Percentiles rank a stretch among this genome's conserved stretches.
phyloP scores from a whole-genome alignment of 2,329 filamentous ascomycete genomes.

The Zymoseptoria tritici region DNA sequence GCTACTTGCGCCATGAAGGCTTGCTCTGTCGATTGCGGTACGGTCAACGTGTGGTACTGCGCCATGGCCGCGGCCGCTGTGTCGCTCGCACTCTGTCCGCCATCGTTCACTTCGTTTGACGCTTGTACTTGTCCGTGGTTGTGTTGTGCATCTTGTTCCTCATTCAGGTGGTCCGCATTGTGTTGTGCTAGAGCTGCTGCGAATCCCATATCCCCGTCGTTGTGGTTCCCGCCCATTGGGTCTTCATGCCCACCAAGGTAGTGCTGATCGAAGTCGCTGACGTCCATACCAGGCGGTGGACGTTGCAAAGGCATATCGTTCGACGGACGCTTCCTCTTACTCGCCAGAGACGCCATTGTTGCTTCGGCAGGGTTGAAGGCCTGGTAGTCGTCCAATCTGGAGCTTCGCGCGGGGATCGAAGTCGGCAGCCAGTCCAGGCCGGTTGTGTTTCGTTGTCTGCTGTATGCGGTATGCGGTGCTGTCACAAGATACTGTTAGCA shows the following conservation, averaged over 20 bases:
- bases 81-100: slow-evolving; percentile 45
- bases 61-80: slow-evolving; percentile 53
- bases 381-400: not conserved
- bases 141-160: slow-evolving; percentile 12
- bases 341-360: slow-evolving; percentile 24
- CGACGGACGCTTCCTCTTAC: slow-evolving; percentile 42
- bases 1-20: slow-evolving; percentile 33
- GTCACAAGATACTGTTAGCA: not conserved
- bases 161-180: slow-evolving; percentile 17
- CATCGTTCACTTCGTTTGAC: slow-evolving; percentile 20
- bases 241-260: slow-evolving; percentile 33
- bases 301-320: slow-evolving; percentile 35
- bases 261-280: slow-evolving; percentile 24
- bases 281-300: slow-evolving; percentile 26
- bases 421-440: not conserved
- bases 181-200: slow-evolving; percentile 27
- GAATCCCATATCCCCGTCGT: slow-evolving; percentile 39
- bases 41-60: slow-evolving; percentile 48
- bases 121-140: slow-evolving; percentile 9
- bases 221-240: slow-evolving; percentile 25
- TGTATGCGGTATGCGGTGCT: not conserved
- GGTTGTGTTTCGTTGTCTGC: not conserved
- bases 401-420: not conserved
- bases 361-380: not conserved
- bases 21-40: slow-evolving; percentile 49